phyloP scores from a whole-genome alignment of 805 yeast genomes.

The Ogataea ganodermae region DNA sequence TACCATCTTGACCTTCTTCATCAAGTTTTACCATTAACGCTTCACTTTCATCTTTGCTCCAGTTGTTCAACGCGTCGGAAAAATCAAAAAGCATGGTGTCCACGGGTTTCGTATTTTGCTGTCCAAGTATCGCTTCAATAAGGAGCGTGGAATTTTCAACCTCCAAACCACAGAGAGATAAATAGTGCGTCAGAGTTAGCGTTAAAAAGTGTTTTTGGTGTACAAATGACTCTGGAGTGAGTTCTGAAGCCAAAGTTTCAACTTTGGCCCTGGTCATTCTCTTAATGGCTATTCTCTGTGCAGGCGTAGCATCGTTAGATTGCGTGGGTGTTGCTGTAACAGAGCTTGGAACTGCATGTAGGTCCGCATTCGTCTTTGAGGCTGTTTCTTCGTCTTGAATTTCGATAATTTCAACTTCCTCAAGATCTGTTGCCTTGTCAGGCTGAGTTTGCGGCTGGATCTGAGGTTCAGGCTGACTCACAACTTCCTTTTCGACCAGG shows the following conservation, averaged over 20 bases:
- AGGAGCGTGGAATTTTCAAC: conserved; percentile 30
- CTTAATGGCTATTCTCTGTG: conserved; percentile 23
- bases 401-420: conserved; percentile 9
- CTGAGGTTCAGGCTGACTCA: neutral
- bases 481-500: conserved; percentile 18
- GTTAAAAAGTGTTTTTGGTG: conserved; percentile 23
- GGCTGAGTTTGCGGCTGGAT: conserved; percentile 1
- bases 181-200: conserved; percentile 19
- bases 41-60: conserved; percentile 28
- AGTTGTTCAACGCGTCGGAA: conserved; percentile 15
- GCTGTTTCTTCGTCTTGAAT: conserved; percentile 9
- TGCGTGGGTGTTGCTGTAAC: conserved; percentile 5
- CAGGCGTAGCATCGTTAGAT: conserved; percentile 14
- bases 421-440: neutral
- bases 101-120: neutral
- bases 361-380: neutral
- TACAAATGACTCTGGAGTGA: conserved; percentile 17
- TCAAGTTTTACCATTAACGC: conserved; percentile 26
- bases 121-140: conserved; percentile 6
- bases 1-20: conserved; percentile 8
- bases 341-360: neutral
- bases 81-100: conserved; percentile 9
- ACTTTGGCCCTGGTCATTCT: conserved; percentile 23
- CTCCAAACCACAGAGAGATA: conserved; percentile 35
- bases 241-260: conserved; percentile 21